Evolutionary conservation across 495 filamentous ascomycete species (phyloP), one percentile per base, ranked within the genome.

Genomic region (Penicillium goetzii): DNA sequence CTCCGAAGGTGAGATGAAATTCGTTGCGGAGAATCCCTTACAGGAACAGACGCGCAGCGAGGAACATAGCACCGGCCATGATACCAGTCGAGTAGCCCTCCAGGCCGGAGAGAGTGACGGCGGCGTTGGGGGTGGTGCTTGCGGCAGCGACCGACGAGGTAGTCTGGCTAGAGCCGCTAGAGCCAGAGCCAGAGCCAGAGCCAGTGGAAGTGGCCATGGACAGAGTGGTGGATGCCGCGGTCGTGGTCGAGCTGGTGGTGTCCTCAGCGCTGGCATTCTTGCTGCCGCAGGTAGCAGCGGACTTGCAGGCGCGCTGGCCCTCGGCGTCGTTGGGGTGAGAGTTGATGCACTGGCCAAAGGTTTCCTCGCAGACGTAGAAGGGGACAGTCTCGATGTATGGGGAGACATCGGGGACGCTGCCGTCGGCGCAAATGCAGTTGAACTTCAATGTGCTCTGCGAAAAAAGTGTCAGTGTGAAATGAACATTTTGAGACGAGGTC

Each of bases 321-420:
- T 72, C 65, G 30, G 78, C 74, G 69, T 84, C 74, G 56, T 78
- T 71, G 61, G 79, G 74, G 71, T 84, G 72, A 41, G 73, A 59
- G 5, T 64, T 40, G 64, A 86, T 80, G 75, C 87, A 89, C 63
- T 84, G 73, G 50, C 58, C 69, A 61, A 70, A 84, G 67, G 76
- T 82, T 28, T 68, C 70, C 45, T 81, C 53, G 78, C 87, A 89
- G 68, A 84, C 79, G 69, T 76, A 81, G 76, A 79, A 86, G 45
- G 87, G 87, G 34, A 89, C 72, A 28, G 84, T 86, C 68, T 81
- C 69, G 36, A 70, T 50, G 76, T 85, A 89, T 58, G 72, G 70
- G 28, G 72, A 68, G 64, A 86, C 78, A 67, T 87, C 78, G 65
- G 86, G 85, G 9, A 56, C 62, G 21, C 71, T 79, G 55, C 81